phyloP scores from a whole-genome alignment of 768 basidiomycete genomes.

The Psilocybe sp. region DNA sequence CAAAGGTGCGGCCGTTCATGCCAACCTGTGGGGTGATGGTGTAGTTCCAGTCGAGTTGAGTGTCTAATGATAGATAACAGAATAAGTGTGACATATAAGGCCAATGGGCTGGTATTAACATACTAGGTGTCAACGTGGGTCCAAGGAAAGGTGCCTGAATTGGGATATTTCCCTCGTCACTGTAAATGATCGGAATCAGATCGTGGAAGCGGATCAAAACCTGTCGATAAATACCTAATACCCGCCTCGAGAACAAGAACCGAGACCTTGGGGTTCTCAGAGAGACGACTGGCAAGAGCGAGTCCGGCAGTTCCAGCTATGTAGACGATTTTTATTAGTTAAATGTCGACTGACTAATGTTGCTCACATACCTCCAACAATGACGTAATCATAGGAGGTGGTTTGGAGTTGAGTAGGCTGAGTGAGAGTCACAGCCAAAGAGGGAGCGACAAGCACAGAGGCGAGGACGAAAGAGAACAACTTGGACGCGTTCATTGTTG shows the following conservation, averaged over 20 bases:
- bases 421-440: not conserved
- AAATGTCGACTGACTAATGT: not conserved
- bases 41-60: conserved; percentile 5
- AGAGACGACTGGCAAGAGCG: conserved; percentile 8
- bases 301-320: conserved; percentile 12
- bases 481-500: no score
- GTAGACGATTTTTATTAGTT: not conserved
- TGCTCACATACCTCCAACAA: conserved; percentile 7
- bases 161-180: conserved; percentile 14
- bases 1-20: not conserved
- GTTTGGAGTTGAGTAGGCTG: conserved; percentile 3
- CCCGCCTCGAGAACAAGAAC: conserved; percentile 15
- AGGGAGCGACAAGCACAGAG: not conserved
- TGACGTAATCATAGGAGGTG: conserved; percentile 8
- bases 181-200: not conserved
- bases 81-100: no score
- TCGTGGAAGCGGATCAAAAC: not conserved
- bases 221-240: conserved; percentile 2
- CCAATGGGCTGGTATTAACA: not conserved
- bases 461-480: no score
- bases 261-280: conserved; percentile 6
- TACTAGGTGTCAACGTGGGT: conserved; percentile 15
- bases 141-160: conserved; percentile 14
- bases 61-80: not conserved
- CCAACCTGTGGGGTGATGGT: conserved; percentile 2